These are phyloP conservation scores for Cornus kousa DNA, from an alignment of 148 eudicot species.

Conservation along the genomic window DNA sequence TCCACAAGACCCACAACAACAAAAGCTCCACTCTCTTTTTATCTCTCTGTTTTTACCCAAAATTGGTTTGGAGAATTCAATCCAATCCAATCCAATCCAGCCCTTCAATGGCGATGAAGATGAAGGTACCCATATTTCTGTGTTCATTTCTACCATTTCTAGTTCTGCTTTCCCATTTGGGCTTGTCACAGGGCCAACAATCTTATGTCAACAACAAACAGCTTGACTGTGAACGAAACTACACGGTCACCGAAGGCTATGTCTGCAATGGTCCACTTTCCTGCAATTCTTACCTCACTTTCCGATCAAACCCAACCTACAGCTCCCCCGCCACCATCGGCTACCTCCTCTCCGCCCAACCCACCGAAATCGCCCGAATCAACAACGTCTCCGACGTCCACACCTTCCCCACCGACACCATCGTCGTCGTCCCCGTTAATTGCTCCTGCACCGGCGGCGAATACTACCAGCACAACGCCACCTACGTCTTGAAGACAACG, in stretches of 20 bases:
- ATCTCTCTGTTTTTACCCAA: no score
- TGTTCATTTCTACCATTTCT: background rate
- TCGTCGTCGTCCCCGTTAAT: slow-evolving; percentile 49
- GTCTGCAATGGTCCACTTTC: slow-evolving; percentile 44
- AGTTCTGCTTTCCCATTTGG: background rate
- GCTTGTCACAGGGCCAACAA: slow-evolving; percentile 37
- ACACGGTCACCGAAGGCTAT: slow-evolving; percentile 47
- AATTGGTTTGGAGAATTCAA: no score
- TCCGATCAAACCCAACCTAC: slow-evolving; percentile 49
- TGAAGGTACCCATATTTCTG: background rate
- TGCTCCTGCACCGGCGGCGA: slow-evolving; percentile 42
- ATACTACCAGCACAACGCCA: slow-evolving; percentile 58
- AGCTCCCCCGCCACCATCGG: slow-evolving; percentile 42
- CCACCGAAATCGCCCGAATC: slow-evolving; percentile 31
- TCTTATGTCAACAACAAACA: slow-evolving; percentile 63
- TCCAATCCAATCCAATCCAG: background rate
- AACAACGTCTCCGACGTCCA: slow-evolving; percentile 44
- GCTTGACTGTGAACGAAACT: slow-evolving; percentile 35
- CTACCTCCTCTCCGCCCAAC: slow-evolving; percentile 41
- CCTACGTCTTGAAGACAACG: slow-evolving; percentile 26
- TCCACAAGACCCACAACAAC: no score
- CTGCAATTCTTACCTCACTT: slow-evolving; percentile 65
- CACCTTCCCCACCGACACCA: slow-evolving; percentile 28
- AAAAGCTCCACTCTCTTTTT: no score
- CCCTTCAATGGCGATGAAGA: background rate